Conservation (phyloP, 2,329 filamentous ascomycete genomes). For the Claviceps cyperi region DNA sequence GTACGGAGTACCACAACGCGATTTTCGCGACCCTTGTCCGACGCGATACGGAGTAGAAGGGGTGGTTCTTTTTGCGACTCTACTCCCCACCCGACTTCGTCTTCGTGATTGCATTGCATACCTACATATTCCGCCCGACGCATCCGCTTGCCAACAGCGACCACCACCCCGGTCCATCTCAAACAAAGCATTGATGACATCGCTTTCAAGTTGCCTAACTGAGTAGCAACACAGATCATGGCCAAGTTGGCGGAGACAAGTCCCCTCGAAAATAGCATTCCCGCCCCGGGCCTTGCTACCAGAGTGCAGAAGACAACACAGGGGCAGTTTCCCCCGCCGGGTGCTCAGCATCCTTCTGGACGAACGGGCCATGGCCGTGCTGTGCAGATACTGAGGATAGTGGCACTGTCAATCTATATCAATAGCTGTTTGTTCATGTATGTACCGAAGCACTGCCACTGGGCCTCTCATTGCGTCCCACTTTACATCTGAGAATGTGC, state of each 20-base stretch:
- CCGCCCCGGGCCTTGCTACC: slow-evolving; percentile 17
- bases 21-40: too few species aligned
- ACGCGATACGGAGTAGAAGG: too few species aligned
- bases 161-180: neutral
- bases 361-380: slow-evolving; percentile 34
- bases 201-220: neutral
- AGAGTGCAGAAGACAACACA: slow-evolving; percentile 10
- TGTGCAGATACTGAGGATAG: slow-evolving; percentile 36
- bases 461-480: neutral
- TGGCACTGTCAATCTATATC: slow-evolving; percentile 40
- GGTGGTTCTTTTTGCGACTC: too few species aligned
- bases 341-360: slow-evolving; percentile 36
- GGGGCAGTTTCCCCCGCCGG: slow-evolving; percentile 5
- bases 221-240: slow-evolving; percentile 10
- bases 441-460: neutral
- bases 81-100: neutral
- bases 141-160: neutral
- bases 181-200: neutral
- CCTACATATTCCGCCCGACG: too few species aligned
- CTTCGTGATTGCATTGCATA: neutral
- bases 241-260: slow-evolving; percentile 11
- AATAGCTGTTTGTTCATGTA: slow-evolving; percentile 32
- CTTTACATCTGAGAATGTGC: neutral
- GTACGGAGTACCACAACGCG: too few species aligned
- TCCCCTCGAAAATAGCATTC: slow-evolving; percentile 12